phyloP scores from a whole-genome alignment of 805 yeast species.

The Yamadazyma tumulicola region DNA sequence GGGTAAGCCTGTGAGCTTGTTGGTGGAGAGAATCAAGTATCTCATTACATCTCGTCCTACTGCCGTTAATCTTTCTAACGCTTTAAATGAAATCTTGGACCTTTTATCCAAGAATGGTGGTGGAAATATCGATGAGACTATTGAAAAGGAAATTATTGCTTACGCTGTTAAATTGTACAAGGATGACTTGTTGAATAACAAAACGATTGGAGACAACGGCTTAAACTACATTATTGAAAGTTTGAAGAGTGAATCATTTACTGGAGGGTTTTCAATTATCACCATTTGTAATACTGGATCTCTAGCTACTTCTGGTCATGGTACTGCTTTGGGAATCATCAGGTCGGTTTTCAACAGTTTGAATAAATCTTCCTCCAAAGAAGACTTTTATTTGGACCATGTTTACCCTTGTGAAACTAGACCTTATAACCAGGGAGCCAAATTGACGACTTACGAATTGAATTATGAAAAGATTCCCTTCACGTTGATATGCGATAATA shows the following conservation, averaged over 20 bases:
- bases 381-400: conserved; percentile 52
- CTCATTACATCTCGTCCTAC: conserved; percentile 85
- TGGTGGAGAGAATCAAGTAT: conserved; percentile 53
- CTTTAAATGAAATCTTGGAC: conserved; percentile 50
- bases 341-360: conserved; percentile 59
- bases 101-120: conserved; percentile 18
- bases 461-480: conserved; percentile 84
- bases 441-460: conserved; percentile 87
- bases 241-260: conserved; percentile 45
- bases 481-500: conserved; percentile 84
- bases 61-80: conserved; percentile 87
- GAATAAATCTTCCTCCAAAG: conserved; percentile 24
- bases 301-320: conserved; percentile 95
- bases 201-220: conserved; percentile 77
- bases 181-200: conserved; percentile 77
- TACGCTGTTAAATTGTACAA: conserved; percentile 59
- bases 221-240: conserved; percentile 55
- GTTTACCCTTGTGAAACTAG: conserved; percentile 91
- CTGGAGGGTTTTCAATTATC: conserved; percentile 72
- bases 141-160: conserved; percentile 31
- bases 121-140: conserved; percentile 20
- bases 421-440: conserved; percentile 95
- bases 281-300: conserved; percentile 97
- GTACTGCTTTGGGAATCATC: conserved; percentile 92
- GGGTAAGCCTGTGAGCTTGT: conserved; percentile 21